Evolutionary conservation across 2,329 filamentous ascomycete genomes (phyloP), one percentile per base, ranked within the genome.

Genomic region (Chaetomiaceae sp.): DNA sequence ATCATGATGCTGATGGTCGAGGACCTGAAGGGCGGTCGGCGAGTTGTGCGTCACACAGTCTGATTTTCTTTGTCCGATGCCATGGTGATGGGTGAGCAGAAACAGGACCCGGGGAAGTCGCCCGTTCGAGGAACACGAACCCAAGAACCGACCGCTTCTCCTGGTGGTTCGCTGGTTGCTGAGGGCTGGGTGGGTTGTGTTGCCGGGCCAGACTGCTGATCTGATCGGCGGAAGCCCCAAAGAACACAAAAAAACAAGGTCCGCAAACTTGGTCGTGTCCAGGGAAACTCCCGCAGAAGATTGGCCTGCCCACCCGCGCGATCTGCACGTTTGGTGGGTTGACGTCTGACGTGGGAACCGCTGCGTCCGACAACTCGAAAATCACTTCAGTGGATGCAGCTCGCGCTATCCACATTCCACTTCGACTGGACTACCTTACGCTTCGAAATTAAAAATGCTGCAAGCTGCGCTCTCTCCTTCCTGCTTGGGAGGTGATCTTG

Each of bases 331-430:
- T 33, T 27, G 33, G 52, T 37, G 40, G 31, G 25, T 47, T 60
- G 59, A 53, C 58, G 51, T 53, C 49, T 60, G 59, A 53, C 58
- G 51, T 53, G 54, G 52, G 27, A 49, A 50, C 39, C 20, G 39
- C 37, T 54, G 47, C 12, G 38, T 33, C 34, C 42, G 36, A 46
- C 23, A 34, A 7, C 9, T 12, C 17, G 22, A 43, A 31, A 49
- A 39, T 27, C 27, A 6, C 14, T 11, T 40, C 25, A 48, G 15
- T 25, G 5, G 27, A 9, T 47, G 43, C 38, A 38, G 22, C 36
- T 33, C 46, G 23, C 46, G 51, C 49, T 46, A 54, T 48, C 33
- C 31, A 22, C 33, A 23, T 25, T 17, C n/a, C n/a, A n/a, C n/a
- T n/a, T 11, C 4, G 4, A 31, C 6, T 12, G 33, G 33, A n/a